Conservation (phyloP, 2,329 filamentous ascomycete species). For the Trichoderma koningiopsis region DNA sequence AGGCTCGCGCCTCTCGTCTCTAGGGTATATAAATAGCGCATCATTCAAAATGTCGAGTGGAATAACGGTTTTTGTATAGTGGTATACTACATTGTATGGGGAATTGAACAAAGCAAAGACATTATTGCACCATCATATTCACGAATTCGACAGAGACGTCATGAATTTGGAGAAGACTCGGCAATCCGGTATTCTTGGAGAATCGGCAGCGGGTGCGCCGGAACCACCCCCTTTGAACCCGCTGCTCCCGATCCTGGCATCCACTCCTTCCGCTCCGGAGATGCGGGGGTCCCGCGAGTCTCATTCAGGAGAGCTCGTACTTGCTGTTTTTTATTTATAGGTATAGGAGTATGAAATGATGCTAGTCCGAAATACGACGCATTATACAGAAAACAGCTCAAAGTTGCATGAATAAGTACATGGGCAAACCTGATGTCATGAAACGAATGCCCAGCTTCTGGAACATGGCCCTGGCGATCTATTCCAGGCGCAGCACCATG, state of each 20-base stretch:
- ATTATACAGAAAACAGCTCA: not conserved
- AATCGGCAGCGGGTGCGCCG: slow-evolving; percentile 13
- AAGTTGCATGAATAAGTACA: not conserved
- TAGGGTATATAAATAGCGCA: not conserved
- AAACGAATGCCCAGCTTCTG: not conserved
- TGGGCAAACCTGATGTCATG: slow-evolving; percentile 9
- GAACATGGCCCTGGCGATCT: slow-evolving; percentile 5
- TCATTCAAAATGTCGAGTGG: too few species aligned
- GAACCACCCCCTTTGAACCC: not conserved
- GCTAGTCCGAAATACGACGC: not conserved
- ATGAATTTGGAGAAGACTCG: not conserved
- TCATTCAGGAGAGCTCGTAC: not conserved
- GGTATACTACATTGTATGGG: not conserved
- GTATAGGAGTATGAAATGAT: not conserved
- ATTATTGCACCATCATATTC: not conserved
- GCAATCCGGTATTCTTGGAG: slow-evolving; percentile 4
- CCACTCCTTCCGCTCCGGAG: slow-evolving; percentile 15
- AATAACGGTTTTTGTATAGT: not conserved
- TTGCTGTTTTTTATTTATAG: not conserved
- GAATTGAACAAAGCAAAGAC: too few species aligned
- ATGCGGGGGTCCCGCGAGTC: not conserved
- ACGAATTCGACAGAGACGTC: not conserved
- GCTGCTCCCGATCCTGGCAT: slow-evolving; percentile 8
- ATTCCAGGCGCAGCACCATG: too few species aligned
- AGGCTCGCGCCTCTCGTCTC: not conserved